Evolutionary conservation across 495 filamentous ascomycete species (phyloP).

Genomic region (Ramalina intermedia): DNA sequence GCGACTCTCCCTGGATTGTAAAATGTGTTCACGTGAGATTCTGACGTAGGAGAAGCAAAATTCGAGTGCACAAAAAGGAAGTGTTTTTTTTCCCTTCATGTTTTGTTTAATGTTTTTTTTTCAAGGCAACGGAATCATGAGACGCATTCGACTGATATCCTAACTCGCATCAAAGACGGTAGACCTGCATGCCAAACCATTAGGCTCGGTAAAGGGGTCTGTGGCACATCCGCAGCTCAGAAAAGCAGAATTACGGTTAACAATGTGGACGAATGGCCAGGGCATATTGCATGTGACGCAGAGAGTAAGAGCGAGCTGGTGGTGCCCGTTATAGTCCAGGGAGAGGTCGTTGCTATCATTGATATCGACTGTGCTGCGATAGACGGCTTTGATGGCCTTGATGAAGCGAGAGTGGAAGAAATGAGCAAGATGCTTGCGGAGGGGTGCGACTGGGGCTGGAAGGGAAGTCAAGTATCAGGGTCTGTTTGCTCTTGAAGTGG

Average conservation of each 20-base stretch:
- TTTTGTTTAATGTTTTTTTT: too few species aligned
- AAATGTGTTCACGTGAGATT: too few species aligned
- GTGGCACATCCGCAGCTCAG: constrained; percentile 57
- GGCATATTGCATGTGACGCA: constrained; percentile 83
- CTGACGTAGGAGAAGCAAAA: too few species aligned
- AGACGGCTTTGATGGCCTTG: constrained; percentile 62
- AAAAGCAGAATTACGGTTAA: constrained; percentile 53
- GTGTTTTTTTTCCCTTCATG: too few species aligned
- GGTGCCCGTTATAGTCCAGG: constrained; percentile 52
- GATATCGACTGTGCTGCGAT: constrained; percentile 68
- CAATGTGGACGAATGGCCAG: constrained; percentile 65
- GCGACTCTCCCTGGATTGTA: too few species aligned
- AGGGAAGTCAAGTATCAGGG: neutral
- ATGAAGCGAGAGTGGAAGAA: constrained; percentile 52
- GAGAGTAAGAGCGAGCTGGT: constrained; percentile 81
- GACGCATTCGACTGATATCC: neutral
- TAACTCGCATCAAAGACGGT: constrained; percentile 31
- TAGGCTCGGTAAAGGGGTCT: constrained; percentile 65
- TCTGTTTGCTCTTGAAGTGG: too few species aligned
- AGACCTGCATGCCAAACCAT: constrained; percentile 83
- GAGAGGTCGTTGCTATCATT: constrained; percentile 71
- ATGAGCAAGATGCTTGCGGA: constrained; percentile 50
- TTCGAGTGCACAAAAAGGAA: too few species aligned
- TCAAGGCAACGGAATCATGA: neutral
- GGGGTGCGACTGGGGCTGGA: constrained; percentile 52